These are phyloP conservation scores for Penicillium ochrochloron DNA, from an alignment of 495 filamentous ascomycete species.

Conservation along the genomic window DNA sequence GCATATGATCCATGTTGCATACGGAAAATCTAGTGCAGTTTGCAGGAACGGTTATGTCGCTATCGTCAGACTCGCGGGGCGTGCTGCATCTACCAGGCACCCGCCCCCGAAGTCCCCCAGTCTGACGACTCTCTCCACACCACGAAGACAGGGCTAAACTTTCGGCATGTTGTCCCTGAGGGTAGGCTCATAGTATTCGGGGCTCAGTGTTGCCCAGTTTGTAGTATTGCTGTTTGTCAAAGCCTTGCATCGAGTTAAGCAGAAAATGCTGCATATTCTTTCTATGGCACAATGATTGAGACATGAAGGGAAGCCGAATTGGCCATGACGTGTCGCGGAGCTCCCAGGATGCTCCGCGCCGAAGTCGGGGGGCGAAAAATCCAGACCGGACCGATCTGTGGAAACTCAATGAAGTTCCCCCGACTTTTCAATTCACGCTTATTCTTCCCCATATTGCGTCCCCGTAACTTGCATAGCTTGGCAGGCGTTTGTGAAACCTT, in stretches of 20 bases:
- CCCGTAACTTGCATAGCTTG: background rate
- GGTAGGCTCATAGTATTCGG: too few species aligned
- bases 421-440: background rate
- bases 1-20: background rate
- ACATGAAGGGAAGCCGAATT: background rate
- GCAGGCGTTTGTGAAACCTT: background rate
- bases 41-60: background rate
- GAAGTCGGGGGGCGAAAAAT: background rate
- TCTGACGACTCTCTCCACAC: too few species aligned
- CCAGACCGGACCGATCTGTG: background rate
- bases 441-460: conserved; percentile 1
- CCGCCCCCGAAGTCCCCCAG: background rate
- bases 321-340: background rate
- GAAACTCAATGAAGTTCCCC: background rate
- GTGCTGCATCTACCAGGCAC: background rate
- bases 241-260: too few species aligned
- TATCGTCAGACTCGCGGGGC: background rate
- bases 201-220: too few species aligned
- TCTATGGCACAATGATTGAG: too few species aligned
- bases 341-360: background rate
- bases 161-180: too few species aligned
- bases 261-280: too few species aligned
- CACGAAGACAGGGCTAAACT: too few species aligned
- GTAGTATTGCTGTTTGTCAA: too few species aligned
- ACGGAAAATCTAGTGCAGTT: background rate